phyloP scores from a whole-genome alignment of 192 early-diverging fungal species.

The Chytriomyces confervae region DNA sequence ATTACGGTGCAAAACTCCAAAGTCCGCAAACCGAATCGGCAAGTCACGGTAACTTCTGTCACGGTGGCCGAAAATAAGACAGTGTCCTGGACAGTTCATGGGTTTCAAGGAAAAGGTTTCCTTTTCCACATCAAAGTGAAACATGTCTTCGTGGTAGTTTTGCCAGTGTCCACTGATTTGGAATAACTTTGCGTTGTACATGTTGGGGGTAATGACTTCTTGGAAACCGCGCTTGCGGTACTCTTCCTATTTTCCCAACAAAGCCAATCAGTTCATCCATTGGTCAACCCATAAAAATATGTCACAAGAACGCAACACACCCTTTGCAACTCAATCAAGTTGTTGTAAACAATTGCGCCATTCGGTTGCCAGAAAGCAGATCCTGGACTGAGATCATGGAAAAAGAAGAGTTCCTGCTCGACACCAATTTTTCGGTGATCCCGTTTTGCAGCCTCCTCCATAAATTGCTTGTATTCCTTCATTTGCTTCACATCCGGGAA shows the following conservation, averaged over 20 bases:
- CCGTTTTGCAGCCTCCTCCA: slow-evolving; percentile 95
- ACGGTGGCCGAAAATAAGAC: slow-evolving; percentile 91
- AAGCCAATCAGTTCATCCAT: not conserved
- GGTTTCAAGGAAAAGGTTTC: slow-evolving; percentile 97
- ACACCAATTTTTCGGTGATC: slow-evolving; percentile 95
- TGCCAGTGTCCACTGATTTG: slow-evolving; percentile 91
- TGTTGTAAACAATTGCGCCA: slow-evolving; percentile 94
- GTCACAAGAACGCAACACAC: slow-evolving; percentile 7
- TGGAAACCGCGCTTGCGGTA: slow-evolving; percentile 92
- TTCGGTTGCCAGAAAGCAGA: slow-evolving; percentile 92
- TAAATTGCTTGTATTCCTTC: slow-evolving; percentile 91
- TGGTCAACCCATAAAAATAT: not conserved
- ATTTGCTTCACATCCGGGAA: slow-evolving; percentile 98
- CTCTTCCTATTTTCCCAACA: slow-evolving; percentile 48
- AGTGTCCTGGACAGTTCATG: slow-evolving; percentile 99
- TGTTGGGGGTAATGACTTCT: slow-evolving; percentile 97
- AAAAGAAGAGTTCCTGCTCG: slow-evolving; percentile 99
- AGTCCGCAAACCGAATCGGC: slow-evolving; percentile 93
- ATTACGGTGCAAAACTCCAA: slow-evolving; percentile 93
- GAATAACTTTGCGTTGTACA: slow-evolving; percentile 98
- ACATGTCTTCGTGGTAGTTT: slow-evolving; percentile 98
- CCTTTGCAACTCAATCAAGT: slow-evolving; percentile 87
- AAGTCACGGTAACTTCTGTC: slow-evolving; percentile 95
- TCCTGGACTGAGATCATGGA: slow-evolving; percentile 92
- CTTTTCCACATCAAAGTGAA: slow-evolving; percentile 91